Evolutionary conservation across 768 basidiomycete genomes (phyloP).

Genomic region (Boletus reticuloceps): DNA sequence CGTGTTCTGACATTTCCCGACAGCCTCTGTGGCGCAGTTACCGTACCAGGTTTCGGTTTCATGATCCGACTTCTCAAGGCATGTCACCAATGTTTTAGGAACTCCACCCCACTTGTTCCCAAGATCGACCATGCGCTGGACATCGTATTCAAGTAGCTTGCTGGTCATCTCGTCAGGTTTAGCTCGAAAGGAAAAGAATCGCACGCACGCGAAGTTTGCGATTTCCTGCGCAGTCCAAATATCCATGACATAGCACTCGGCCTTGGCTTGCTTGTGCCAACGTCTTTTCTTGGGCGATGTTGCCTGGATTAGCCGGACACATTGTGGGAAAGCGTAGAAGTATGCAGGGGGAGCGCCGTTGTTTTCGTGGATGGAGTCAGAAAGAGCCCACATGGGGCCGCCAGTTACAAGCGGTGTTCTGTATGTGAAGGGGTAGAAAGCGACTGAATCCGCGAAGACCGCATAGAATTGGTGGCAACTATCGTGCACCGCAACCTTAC

Average conservation of each 20-base stretch:
- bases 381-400: background rate
- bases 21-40: background rate
- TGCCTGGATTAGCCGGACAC: background rate
- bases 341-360: too few species aligned
- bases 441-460: too few species aligned
- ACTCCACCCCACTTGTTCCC: background rate
- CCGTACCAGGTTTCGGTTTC: background rate
- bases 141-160: background rate
- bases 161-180: background rate
- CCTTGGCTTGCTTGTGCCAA: background rate
- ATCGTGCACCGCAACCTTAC: background rate
- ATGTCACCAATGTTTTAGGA: background rate
- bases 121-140: background rate
- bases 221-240: constrained; percentile 3
- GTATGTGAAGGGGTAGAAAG: background rate
- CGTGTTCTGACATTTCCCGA: background rate
- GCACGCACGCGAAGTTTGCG: background rate
- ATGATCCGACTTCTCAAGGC: background rate
- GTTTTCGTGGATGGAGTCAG: background rate
- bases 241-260: background rate
- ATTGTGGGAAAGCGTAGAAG: background rate
- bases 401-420: rapidly evolving
- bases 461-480: background rate
- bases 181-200: background rate
- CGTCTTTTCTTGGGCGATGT: background rate